phyloP scores from a whole-genome alignment of 441 rosid species.

The Eutrema salsugineum region DNA sequence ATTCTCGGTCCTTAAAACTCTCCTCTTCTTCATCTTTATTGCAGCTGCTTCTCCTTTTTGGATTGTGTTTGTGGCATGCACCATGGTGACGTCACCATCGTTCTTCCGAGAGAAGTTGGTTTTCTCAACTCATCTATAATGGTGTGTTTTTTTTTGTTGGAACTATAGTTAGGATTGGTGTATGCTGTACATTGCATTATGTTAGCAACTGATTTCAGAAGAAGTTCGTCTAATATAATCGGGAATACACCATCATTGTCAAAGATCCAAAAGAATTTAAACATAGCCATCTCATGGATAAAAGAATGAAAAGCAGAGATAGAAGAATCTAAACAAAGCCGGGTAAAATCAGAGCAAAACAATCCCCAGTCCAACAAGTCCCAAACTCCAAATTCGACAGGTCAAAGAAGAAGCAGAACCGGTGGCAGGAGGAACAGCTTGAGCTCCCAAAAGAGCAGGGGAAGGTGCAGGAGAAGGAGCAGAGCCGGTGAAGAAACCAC shows the following conservation, averaged over 20 bases:
- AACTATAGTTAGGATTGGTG: slow-evolving; percentile 1
- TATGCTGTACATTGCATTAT: slow-evolving; percentile 20
- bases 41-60: slow-evolving; percentile 17
- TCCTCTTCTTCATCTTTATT: neutral
- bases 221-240: neutral
- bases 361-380: slow-evolving; percentile 17
- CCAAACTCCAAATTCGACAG: neutral
- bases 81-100: neutral
- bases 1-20: neutral
- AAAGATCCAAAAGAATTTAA: neutral
- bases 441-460: slow-evolving; percentile 39
- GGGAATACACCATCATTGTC: neutral
- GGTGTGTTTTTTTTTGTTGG: neutral
- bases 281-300: neutral
- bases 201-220: neutral
- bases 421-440: slow-evolving; percentile 51
- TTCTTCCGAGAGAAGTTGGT: slow-evolving; percentile 6
- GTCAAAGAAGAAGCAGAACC: slow-evolving; percentile 16
- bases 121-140: neutral
- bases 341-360: neutral
- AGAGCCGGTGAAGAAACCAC: slow-evolving; percentile 26
- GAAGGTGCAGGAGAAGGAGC: slow-evolving; percentile 72
- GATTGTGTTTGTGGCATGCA: neutral
- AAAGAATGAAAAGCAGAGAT: neutral
- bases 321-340: neutral